Conservation (phyloP, 441 rosid genomes). For the Viola pubescens region DNA sequence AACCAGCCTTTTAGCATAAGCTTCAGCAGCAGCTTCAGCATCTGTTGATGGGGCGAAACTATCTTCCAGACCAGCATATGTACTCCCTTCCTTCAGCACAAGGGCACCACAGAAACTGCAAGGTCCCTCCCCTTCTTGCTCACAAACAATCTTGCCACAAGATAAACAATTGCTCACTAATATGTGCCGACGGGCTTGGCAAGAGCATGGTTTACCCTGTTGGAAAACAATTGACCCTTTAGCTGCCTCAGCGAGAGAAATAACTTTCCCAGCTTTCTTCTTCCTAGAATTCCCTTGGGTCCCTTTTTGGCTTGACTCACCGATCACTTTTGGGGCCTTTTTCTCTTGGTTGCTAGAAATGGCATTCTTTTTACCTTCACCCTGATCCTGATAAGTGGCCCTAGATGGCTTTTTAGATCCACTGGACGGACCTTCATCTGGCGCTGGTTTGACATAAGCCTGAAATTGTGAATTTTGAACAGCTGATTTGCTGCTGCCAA, state of each 20-base stretch:
- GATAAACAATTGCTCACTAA: slow-evolving; percentile 90
- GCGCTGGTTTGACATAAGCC: slow-evolving; percentile 66
- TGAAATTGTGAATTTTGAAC: slow-evolving; percentile 47
- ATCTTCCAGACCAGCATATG: slow-evolving; percentile 78
- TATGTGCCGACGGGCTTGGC: slow-evolving; percentile 79
- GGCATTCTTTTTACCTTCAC: slow-evolving; percentile 21
- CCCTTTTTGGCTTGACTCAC: slow-evolving; percentile 30
- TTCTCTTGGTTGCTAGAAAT: slow-evolving; percentile 21
- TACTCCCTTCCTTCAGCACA: slow-evolving; percentile 80
- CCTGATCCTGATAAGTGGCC: slow-evolving; percentile 29
- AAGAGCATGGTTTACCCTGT: slow-evolving; percentile 80
- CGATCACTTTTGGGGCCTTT: slow-evolving; percentile 15
- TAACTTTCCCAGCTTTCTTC: slow-evolving; percentile 76
- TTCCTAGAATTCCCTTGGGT: slow-evolving; percentile 48
- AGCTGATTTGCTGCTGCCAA: slow-evolving; percentile 24
- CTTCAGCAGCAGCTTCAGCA: slow-evolving; percentile 80
- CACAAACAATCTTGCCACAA: slow-evolving; percentile 90
- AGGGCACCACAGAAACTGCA: slow-evolving; percentile 83
- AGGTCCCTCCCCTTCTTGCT: slow-evolving; percentile 95
- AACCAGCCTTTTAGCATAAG: slow-evolving; percentile 83
- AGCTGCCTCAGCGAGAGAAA: slow-evolving; percentile 88
- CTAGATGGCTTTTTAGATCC: slow-evolving; percentile 42
- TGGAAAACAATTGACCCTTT: slow-evolving; percentile 88
- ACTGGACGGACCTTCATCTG: slow-evolving; percentile 34
- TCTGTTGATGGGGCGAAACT: slow-evolving; percentile 52